These are phyloP conservation scores for Termitomyces sp. DNA, from an alignment of 768 basidiomycete species.

Conservation along the genomic window DNA sequence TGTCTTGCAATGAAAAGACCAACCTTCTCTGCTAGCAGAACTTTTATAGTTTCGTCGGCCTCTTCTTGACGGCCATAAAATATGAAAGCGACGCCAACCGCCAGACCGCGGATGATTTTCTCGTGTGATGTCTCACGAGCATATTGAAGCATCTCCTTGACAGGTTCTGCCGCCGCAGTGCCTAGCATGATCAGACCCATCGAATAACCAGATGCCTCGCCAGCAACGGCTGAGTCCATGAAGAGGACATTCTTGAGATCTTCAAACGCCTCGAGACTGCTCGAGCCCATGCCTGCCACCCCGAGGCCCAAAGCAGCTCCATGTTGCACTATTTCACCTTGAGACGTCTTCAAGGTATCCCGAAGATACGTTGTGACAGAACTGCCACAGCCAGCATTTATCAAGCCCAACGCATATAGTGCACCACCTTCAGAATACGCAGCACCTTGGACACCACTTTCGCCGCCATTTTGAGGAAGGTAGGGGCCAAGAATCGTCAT, in stretches of 20 bases:
- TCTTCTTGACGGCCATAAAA: conserved; percentile 92
- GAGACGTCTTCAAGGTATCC: conserved; percentile 70
- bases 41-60: conserved; percentile 80
- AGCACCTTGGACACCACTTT: conserved; percentile 74
- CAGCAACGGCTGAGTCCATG: conserved; percentile 92
- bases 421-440: conserved; percentile 95
- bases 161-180: conserved; percentile 74
- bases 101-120: conserved; percentile 96
- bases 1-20: conserved; percentile 8
- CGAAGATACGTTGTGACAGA: conserved; percentile 77
- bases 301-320: conserved; percentile 97
- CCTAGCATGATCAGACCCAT: conserved; percentile 99
- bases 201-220: conserved; percentile 93
- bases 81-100: conserved; percentile 89
- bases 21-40: conserved; percentile 85
- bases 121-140: conserved; percentile 98
- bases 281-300: conserved; percentile 92
- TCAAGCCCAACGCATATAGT: conserved; percentile 92
- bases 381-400: conserved; percentile 88
- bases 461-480: conserved; percentile 75
- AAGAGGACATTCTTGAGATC: conserved; percentile 87
- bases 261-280: conserved; percentile 86
- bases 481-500: conserved; percentile 92
- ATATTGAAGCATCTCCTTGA: conserved; percentile 95
- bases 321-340: conserved; percentile 91